phyloP scores from a whole-genome alignment of 2,329 filamentous ascomycete species.

The Penicillium psychrosexuale region DNA sequence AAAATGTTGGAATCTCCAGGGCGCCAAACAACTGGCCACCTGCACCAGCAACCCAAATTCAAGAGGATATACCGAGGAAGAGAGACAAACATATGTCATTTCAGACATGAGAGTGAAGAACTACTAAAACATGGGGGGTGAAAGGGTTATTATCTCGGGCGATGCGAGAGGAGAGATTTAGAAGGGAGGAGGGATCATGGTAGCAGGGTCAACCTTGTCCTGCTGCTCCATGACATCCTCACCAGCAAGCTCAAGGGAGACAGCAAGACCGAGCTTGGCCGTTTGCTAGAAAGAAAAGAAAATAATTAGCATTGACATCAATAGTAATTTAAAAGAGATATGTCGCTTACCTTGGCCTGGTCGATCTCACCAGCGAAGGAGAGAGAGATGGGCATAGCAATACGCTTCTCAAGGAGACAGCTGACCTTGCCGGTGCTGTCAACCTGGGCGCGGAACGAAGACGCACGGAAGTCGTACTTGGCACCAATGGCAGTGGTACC shows the following conservation, averaged over 20 bases:
- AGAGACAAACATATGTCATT: slow-evolving; percentile 33
- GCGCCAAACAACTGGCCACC: slow-evolving; percentile 38
- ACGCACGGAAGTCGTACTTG: slow-evolving; percentile 97
- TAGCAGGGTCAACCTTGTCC: slow-evolving; percentile 51
- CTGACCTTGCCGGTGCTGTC: slow-evolving; percentile 93
- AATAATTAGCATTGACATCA: slow-evolving; percentile 8
- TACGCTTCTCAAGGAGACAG: slow-evolving; percentile 90
- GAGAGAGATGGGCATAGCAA: slow-evolving; percentile 86
- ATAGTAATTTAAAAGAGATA: neutral
- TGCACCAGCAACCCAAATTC: slow-evolving; percentile 35
- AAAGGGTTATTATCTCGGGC: slow-evolving; percentile 31
- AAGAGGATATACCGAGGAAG: slow-evolving; percentile 31
- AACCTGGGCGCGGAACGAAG: slow-evolving; percentile 91
- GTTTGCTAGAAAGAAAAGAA: slow-evolving; percentile 62
- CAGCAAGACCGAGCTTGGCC: slow-evolving; percentile 89
- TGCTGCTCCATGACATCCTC: slow-evolving; percentile 88
- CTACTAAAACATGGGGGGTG: slow-evolving; percentile 44
- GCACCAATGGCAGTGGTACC: slow-evolving; percentile 87
- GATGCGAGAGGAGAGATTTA: slow-evolving; percentile 32
- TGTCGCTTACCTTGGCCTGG: slow-evolving; percentile 76
- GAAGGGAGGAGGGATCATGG: slow-evolving; percentile 50
- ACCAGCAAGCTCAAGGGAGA: slow-evolving; percentile 81
- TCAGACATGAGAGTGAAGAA: slow-evolving; percentile 39
- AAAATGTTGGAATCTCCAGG: slow-evolving; percentile 32
- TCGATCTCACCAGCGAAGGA: slow-evolving; percentile 97